Evolutionary conservation across 2,329 filamentous ascomycete genomes (phyloP), one percentile per base, ranked within the genome.

Genomic region (Penicillium sp.): DNA sequence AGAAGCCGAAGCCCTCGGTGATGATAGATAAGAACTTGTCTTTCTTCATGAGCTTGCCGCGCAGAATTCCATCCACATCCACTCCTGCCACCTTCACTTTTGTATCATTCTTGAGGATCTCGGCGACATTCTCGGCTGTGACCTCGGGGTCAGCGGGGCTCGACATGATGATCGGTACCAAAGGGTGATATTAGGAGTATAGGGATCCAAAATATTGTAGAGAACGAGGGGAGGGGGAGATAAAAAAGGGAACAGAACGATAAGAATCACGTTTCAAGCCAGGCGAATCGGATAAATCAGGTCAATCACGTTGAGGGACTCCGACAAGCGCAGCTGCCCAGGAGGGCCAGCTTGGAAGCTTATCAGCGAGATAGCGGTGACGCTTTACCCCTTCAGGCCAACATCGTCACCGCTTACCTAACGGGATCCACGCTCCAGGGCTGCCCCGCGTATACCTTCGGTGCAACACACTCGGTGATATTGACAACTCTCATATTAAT

Each of bases 31-130:
- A 80, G 75, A 97, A 96, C 79, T 97, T 96, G 73, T 88, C 89
- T 82, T 96, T 96, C 67, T 91, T 91, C 77, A 96, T 87, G 61
- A 96, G 83, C 79, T 97, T 97, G 67, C 92, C 92, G 56, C 92
- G 90, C 55, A 96, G 81, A 51, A 91, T 86, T 51, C 92, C 92
- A 72, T 97, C 92, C 57, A 93, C 89, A 73, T 97, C 92, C 61
- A 94, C 78, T 41, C 92, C 93, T 10, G 90, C 92, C 41, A 97
- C 84, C 76, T 96, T 97, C 77, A 96, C 89, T 69, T 89, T 87
- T 50, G 78, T 82, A 75, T 96, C 92, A 71, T 88, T 68, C 63
- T 84, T 79, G 60, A 94, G 86, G 51, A 93, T 76, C 55, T 82
- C 73, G 23, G 87, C 82, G 57, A 96, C 82, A 62, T 84, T 81